These are phyloP conservation scores for Fusarium falciforme DNA, from an alignment of 2,329 filamentous ascomycete species.

Conservation along the genomic window DNA sequence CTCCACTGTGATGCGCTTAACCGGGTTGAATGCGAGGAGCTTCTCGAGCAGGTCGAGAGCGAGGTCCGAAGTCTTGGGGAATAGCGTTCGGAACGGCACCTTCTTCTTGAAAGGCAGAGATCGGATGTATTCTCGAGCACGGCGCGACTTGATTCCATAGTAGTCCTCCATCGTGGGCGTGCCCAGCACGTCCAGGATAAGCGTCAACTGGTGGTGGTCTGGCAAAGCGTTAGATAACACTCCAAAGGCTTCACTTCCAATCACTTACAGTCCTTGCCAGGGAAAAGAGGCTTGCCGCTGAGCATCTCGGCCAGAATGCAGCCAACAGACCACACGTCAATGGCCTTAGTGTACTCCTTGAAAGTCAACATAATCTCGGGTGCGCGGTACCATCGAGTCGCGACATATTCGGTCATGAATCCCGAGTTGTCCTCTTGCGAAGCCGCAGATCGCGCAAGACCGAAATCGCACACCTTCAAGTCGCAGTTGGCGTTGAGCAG, in stretches of 20 bases:
- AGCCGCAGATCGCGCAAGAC: conserved; percentile 92
- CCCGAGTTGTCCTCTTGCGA: conserved; percentile 99
- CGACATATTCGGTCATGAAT: conserved; percentile 99
- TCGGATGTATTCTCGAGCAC: conserved; percentile 97
- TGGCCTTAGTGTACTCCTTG: conserved; percentile 99
- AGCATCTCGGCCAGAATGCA: conserved; percentile 99
- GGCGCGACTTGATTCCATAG: conserved; percentile 98
- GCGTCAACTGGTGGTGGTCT: conserved; percentile 98
- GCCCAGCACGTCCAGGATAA: conserved; percentile 96
- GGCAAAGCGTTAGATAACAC: conserved; percentile 15
- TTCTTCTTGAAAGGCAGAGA: conserved; percentile 99
- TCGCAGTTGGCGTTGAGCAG: conserved; percentile 99
- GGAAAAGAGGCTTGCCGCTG: conserved; percentile 97
- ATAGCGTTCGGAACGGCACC: conserved; percentile 95
- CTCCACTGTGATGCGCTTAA: conserved; percentile 98
- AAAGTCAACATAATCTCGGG: conserved; percentile 99
- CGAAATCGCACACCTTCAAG: conserved; percentile 98
- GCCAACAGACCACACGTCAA: conserved; percentile 98
- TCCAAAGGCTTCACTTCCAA: neutral
- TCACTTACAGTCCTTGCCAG: conserved; percentile 93
- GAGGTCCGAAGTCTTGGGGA: conserved; percentile 98
- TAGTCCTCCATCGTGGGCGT: conserved; percentile 99
- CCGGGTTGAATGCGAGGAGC: conserved; percentile 96
- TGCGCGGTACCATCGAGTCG: conserved; percentile 98
- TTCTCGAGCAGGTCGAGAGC: conserved; percentile 95